phyloP scores from a whole-genome alignment of 2,329 filamentous ascomycete genomes.

The Bipolaris gigantea region DNA sequence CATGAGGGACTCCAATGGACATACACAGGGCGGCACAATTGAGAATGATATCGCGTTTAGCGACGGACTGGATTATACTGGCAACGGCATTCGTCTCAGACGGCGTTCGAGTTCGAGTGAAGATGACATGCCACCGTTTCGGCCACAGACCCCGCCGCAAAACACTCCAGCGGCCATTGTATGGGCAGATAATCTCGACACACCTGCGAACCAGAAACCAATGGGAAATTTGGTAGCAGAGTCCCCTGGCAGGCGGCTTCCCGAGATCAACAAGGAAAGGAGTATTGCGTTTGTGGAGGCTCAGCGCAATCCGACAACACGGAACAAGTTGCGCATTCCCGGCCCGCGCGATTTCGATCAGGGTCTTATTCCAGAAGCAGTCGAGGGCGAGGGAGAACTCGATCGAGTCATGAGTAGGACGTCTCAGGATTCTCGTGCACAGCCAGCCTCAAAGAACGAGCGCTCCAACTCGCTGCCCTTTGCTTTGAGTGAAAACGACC shows the following conservation, averaged over 20 bases:
- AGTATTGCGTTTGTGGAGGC: constrained; percentile 87
- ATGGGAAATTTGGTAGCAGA: constrained; percentile 58
- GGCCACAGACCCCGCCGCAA: constrained; percentile 16
- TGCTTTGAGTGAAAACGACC: constrained; percentile 44
- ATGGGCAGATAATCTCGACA: constrained; percentile 29
- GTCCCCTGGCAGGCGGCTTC: constrained; percentile 48
- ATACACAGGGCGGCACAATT: constrained; percentile 61
- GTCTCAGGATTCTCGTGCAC: constrained; percentile 26
- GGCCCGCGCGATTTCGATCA: constrained; percentile 88
- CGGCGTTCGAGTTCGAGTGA: constrained; percentile 11
- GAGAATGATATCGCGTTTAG: constrained; percentile 51
- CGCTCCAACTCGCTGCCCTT: constrained; percentile 36
- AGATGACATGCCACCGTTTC: constrained; percentile 25
- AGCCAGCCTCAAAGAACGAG: constrained; percentile 16
- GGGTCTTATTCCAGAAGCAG: constrained; percentile 69
- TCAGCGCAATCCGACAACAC: constrained; percentile 73
- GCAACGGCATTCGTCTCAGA: constrained; percentile 15
- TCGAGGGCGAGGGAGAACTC: constrained; percentile 50
- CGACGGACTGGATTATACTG: constrained; percentile 46
- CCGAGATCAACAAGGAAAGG: constrained; percentile 65
- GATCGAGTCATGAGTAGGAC: constrained; percentile 21
- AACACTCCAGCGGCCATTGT: constrained; percentile 22
- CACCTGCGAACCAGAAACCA: constrained; percentile 55
- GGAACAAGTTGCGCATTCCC: constrained; percentile 80
- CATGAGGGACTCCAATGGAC: constrained; percentile 59